Percentiles rank a stretch among this genome's conserved stretches.
Evolutionary conservation across 768 basidiomycete species (phyloP).

Genomic region (Xerocomus spinulosus): DNA sequence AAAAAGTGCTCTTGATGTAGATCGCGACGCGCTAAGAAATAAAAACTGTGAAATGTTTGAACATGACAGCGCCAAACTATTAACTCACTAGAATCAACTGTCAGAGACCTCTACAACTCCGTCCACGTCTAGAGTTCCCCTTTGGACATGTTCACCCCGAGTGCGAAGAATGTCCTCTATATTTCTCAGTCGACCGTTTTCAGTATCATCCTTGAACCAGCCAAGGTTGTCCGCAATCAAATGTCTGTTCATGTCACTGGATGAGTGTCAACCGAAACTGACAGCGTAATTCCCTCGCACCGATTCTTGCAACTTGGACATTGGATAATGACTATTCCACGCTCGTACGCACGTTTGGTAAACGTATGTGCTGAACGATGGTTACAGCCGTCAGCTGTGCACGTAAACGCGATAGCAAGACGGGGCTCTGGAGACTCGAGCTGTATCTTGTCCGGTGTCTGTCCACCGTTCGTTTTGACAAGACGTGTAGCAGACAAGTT

Average conservation of each 20-base stretch:
- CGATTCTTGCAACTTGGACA: slow-evolving; percentile 89
- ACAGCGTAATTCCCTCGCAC: slow-evolving; percentile 38
- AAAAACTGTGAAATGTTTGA: too few species aligned
- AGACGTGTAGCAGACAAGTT: slow-evolving; percentile 12
- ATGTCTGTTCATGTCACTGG: slow-evolving; percentile 43
- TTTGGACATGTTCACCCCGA: slow-evolving; percentile 71
- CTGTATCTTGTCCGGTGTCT: slow-evolving; percentile 14
- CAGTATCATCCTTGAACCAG: slow-evolving; percentile 85
- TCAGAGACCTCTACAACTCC: slow-evolving; percentile 56
- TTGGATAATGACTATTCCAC: slow-evolving; percentile 84
- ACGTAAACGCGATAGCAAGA: slow-evolving; percentile 80
- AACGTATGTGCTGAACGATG: slow-evolving; percentile 87
- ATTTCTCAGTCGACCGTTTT: slow-evolving; percentile 67
- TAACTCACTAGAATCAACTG: background rate
- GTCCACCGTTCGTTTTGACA: background rate
- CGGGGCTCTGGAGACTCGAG: slow-evolving; percentile 51
- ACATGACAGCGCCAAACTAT: background rate
- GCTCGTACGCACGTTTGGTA: slow-evolving; percentile 76
- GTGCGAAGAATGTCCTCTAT: slow-evolving; percentile 78
- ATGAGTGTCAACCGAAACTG: background rate
- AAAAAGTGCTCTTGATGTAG: too few species aligned
- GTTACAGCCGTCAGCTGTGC: slow-evolving; percentile 69
- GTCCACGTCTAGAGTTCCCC: slow-evolving; percentile 42
- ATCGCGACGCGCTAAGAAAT: too few species aligned
- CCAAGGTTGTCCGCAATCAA: slow-evolving; percentile 87